These are phyloP conservation scores for Cryptococcus maquisensis DNA, from an alignment of 1,284 basidiomycete genomes.

Conservation along the genomic window DNA sequence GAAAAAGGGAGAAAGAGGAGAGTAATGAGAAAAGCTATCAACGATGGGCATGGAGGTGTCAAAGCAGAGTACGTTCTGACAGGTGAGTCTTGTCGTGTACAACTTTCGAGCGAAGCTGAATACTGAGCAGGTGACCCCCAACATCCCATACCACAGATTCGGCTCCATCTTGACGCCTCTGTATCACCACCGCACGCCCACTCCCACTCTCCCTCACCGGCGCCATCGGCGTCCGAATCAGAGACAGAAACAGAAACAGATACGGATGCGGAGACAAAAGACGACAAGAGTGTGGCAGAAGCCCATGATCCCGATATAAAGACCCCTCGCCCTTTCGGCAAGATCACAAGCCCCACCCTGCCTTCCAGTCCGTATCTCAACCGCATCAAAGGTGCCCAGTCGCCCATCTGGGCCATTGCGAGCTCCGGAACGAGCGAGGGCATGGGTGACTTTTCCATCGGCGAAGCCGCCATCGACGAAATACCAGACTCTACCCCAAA, in stretches of 20 bases:
- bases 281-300: constrained; percentile 20
- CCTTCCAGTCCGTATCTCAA: constrained; percentile 38
- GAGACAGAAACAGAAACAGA: constrained; percentile 15
- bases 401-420: constrained; percentile 47
- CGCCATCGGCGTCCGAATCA: constrained; percentile 9
- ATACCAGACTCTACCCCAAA: background rate
- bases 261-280: constrained; percentile 26
- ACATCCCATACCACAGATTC: constrained; percentile 44
- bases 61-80: constrained; percentile 47
- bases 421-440: constrained; percentile 19
- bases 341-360: constrained; percentile 16
- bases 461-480: constrained; percentile 21
- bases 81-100: constrained; percentile 26
- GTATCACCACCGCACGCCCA: constrained; percentile 1
- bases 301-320: background rate
- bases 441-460: constrained; percentile 33
- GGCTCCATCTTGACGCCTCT: constrained; percentile 29
- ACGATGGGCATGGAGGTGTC: constrained; percentile 26
- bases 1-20: constrained; percentile 5
- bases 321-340: constrained; percentile 9
- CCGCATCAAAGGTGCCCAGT: constrained; percentile 28
- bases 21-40: constrained; percentile 18
- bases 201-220: constrained; percentile 15
- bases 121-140: constrained; percentile 32
- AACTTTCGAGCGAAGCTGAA: background rate